Conservation (phyloP, 805 yeast species). For the Metschnikowia chrysomelidarum region DNA sequence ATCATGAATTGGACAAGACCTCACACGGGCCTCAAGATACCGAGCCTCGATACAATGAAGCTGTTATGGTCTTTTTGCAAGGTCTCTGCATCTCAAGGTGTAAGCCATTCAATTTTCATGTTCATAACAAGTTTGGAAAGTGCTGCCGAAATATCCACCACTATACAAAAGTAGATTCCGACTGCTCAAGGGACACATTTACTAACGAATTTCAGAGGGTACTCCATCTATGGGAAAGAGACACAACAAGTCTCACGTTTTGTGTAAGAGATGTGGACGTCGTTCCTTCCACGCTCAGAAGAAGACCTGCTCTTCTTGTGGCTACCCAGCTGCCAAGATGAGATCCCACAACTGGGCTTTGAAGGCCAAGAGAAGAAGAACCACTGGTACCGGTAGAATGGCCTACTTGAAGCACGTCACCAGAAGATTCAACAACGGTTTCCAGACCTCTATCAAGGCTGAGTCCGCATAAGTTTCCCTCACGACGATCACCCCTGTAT, state of each 20-base stretch:
- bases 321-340: slow-evolving; percentile 99
- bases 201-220: slow-evolving; percentile 66
- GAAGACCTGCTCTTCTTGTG: slow-evolving; percentile 98
- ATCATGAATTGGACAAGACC: too few relatives aligned
- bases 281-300: slow-evolving; percentile 99
- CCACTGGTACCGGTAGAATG: slow-evolving; percentile 99
- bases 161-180: not conserved
- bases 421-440: slow-evolving; percentile 98
- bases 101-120: too few relatives aligned
- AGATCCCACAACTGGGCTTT: slow-evolving; percentile 99
- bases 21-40: too few relatives aligned
- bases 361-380: slow-evolving; percentile 99
- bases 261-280: slow-evolving; percentile 98
- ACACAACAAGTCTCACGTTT: slow-evolving; percentile 99
- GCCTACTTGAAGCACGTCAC: slow-evolving; percentile 94
- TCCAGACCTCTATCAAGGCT: slow-evolving; percentile 84
- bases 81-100: too few relatives aligned
- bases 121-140: too few relatives aligned
- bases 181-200: slow-evolving; percentile 6
- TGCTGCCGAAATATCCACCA: too few relatives aligned
- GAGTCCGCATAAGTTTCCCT: slow-evolving; percentile 49
- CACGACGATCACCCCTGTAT: slow-evolving; percentile 12
- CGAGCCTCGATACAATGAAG: too few relatives aligned
- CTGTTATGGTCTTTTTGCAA: too few relatives aligned
- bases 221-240: slow-evolving; percentile 99